phyloP scores from a whole-genome alignment of 2,329 filamentous ascomycete genomes.

The Decorospora gaudefroyi region DNA sequence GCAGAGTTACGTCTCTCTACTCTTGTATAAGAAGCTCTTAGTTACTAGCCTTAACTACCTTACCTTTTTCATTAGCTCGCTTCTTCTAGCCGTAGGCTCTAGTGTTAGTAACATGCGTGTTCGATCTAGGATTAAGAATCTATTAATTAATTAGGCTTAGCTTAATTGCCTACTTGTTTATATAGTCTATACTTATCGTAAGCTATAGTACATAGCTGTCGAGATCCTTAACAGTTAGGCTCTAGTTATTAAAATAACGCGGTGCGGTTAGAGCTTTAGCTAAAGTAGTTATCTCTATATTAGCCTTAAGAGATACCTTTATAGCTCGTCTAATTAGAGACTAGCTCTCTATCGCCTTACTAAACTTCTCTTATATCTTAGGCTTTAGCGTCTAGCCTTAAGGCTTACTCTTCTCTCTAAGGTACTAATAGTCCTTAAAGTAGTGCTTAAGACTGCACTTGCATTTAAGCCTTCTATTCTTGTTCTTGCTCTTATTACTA shows the following conservation, averaged over 20 bases:
- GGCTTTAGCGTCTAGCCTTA: constrained; percentile 7
- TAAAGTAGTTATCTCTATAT: not conserved
- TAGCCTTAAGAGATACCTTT: constrained; percentile 1
- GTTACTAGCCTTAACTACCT: constrained; percentile 6
- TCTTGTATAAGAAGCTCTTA: no score
- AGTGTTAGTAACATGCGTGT: no score
- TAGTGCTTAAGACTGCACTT: constrained; percentile 2
- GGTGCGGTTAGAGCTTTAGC: not conserved
- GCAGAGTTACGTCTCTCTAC: constrained; percentile 6
- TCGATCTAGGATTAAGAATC: constrained; percentile 10
- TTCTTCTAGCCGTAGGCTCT: constrained; percentile 1
- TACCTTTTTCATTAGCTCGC: constrained; percentile 3
- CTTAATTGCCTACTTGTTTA: constrained; percentile 7
- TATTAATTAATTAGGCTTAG: constrained; percentile 3
- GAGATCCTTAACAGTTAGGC: not conserved
- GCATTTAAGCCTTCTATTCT: constrained; percentile 3
- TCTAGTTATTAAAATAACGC: constrained; percentile 2
- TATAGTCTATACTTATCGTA: constrained; percentile 6
- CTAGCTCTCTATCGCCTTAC: constrained; percentile 7
- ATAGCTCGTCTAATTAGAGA: constrained; percentile 5
- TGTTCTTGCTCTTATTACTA: no score
- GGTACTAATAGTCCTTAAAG: constrained; percentile 5
- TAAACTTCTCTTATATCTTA: constrained; percentile 4
- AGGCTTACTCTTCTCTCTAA: constrained; percentile 5
- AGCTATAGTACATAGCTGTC: constrained; percentile 5